Evolutionary conservation across 768 basidiomycete genomes (phyloP).

Genomic region (Suillus weaverae): DNA sequence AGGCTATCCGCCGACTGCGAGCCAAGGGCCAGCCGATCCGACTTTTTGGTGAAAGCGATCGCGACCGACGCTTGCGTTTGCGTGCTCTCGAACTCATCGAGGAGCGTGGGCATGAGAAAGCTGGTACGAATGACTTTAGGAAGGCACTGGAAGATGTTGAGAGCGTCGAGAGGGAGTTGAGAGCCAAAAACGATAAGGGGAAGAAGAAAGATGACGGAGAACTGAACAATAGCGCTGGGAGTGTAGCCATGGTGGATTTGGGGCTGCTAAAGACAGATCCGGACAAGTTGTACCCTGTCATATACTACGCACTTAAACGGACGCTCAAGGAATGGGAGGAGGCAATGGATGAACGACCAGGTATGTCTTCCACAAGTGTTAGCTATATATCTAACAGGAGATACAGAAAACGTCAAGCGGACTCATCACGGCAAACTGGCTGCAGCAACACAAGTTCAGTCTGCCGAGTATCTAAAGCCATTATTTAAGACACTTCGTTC

Average conservation of each 20-base stretch:
- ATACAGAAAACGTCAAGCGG: constrained; percentile 76
- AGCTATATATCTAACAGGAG: neutral
- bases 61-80: constrained; percentile 85
- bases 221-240: constrained; percentile 44
- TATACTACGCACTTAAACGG: constrained; percentile 93
- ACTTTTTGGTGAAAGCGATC: constrained; percentile 93
- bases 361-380: constrained; percentile 40
- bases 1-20: constrained; percentile 85
- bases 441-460: constrained; percentile 93
- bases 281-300: constrained; percentile 93
- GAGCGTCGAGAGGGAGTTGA: constrained; percentile 66
- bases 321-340: constrained; percentile 96
- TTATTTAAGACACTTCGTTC: constrained; percentile 89
- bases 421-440: constrained; percentile 92
- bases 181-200: constrained; percentile 56
- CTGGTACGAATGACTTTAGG: constrained; percentile 94
- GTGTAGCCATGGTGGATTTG: constrained; percentile 62
- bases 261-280: constrained; percentile 84
- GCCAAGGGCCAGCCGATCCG: constrained; percentile 92
- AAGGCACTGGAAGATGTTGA: constrained; percentile 87
- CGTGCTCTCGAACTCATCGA: constrained; percentile 95
- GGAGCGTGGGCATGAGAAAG: constrained; percentile 77
- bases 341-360: constrained; percentile 91
- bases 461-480: constrained; percentile 95
- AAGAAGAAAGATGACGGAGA: constrained; percentile 64